These are phyloP conservation scores for Exophiala calicioides DNA, from an alignment of 2,329 filamentous ascomycete species.

Conservation along the genomic window DNA sequence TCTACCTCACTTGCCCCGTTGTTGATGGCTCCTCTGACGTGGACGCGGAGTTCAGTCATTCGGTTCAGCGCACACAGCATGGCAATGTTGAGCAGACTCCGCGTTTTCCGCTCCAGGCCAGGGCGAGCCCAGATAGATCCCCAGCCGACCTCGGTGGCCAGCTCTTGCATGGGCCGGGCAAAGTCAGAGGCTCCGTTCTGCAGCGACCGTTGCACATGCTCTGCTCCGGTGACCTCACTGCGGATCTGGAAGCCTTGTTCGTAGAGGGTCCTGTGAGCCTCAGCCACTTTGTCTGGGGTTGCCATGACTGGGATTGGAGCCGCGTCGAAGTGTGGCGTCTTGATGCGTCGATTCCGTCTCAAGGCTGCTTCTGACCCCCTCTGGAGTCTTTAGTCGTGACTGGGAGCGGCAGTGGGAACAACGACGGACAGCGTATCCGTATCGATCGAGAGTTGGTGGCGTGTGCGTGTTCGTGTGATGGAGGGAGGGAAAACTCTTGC, in stretches of 20 bases:
- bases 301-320: conserved; percentile 14
- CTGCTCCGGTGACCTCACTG: conserved; percentile 60
- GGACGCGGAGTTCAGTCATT: conserved; percentile 60
- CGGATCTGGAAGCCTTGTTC: conserved; percentile 63
- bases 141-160: conserved; percentile 66
- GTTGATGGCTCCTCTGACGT: conserved; percentile 63
- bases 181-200: conserved; percentile 60
- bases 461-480: too few species aligned
- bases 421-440: too few species aligned
- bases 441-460: too few species aligned
- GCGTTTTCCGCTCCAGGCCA: conserved; percentile 61
- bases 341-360: too few species aligned
- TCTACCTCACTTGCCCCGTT: conserved; percentile 64
- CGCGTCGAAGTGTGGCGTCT: not conserved
- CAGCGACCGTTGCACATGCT: conserved; percentile 54
- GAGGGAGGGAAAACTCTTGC: too few species aligned
- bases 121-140: conserved; percentile 65
- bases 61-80: conserved; percentile 66
- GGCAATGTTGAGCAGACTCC: conserved; percentile 64
- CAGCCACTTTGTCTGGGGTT: conserved; percentile 20
- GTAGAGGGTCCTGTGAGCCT: conserved; percentile 57
- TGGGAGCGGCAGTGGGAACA: too few species aligned
- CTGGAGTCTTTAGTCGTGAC: too few species aligned
- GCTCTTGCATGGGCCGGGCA: conserved; percentile 60
- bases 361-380: too few species aligned